These are phyloP conservation scores for Globisporangium paroecandrum DNA, from an alignment of 352 stramenopile species.

Conservation along the genomic window DNA sequence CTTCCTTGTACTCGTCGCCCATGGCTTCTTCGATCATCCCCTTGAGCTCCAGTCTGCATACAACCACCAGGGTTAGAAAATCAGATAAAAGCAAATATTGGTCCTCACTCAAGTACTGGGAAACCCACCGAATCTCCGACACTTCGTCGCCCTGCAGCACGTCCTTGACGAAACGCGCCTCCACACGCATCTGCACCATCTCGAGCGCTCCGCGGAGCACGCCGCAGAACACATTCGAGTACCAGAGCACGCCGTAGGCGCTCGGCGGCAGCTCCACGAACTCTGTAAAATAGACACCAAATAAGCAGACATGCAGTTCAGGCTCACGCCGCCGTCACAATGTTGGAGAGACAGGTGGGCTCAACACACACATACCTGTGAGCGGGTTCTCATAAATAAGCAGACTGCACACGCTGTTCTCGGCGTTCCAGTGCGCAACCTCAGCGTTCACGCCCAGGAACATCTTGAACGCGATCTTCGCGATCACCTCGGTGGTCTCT, in stretches of 20 bases:
- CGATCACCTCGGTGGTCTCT: constrained; percentile 94
- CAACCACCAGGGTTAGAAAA: neutral
- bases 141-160: constrained; percentile 83
- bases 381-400: constrained; percentile 97
- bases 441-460: constrained; percentile 96
- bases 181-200: constrained; percentile 91
- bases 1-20: constrained; percentile 88
- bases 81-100: neutral
- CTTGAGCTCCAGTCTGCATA: constrained; percentile 70
- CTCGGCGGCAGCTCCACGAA: constrained; percentile 90
- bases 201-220: constrained; percentile 95
- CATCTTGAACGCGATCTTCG: constrained; percentile 97
- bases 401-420: constrained; percentile 89
- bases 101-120: neutral
- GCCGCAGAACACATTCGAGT: constrained; percentile 96
- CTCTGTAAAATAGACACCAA: constrained; percentile 35
- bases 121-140: constrained; percentile 71
- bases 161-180: constrained; percentile 83
- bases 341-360: too few species aligned
- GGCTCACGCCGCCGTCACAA: too few species aligned
- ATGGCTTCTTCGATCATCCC: constrained; percentile 89
- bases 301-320: neutral
- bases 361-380: constrained; percentile 37
- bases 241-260: constrained; percentile 89
- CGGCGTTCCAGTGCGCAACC: constrained; percentile 86